These are phyloP conservation scores for Daedalea quercina DNA, from an alignment of 768 basidiomycete species.

Conservation along the genomic window DNA sequence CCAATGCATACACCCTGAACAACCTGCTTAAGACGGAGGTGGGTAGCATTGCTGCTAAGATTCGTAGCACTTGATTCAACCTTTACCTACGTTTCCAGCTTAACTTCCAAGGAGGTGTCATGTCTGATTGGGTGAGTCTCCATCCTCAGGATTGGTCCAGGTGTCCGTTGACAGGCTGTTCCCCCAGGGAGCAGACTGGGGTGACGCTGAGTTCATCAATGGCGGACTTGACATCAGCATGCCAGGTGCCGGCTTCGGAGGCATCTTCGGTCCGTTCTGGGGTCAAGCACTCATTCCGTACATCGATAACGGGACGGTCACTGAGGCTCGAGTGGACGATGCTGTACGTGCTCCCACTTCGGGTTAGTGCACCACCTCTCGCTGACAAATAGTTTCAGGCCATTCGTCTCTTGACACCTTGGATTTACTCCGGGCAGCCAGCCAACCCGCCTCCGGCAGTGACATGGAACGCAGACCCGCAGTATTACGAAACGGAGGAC, in stretches of 20 bases:
- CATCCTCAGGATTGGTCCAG: constrained; percentile 49
- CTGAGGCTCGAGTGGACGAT: constrained; percentile 57
- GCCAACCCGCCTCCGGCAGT: constrained; percentile 18
- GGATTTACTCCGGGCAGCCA: neutral
- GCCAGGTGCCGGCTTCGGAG: constrained; percentile 51
- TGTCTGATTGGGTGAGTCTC: constrained; percentile 74
- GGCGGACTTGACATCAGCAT: constrained; percentile 52
- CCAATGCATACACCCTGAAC: constrained; percentile 64
- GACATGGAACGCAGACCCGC: constrained; percentile 60
- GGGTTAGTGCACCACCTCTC: constrained; percentile 54
- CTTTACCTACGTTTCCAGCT: constrained; percentile 14
- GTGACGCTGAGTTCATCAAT: constrained; percentile 15
- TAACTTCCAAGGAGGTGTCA: constrained; percentile 44
- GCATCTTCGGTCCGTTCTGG: constrained; percentile 46
- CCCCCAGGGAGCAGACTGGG: neutral
- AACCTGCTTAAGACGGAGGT: constrained; percentile 33
- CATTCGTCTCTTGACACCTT: neutral
- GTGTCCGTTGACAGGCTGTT: constrained; percentile 29
- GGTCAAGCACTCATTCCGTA: constrained; percentile 58
- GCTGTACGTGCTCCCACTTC: constrained; percentile 50
- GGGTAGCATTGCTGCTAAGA: neutral
- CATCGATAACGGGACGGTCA: constrained; percentile 68
- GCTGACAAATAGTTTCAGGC: constrained; percentile 28
- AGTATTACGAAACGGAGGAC: constrained; percentile 38
- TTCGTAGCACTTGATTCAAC: neutral